Evolutionary conservation across 306 rosid genomes (phyloP), one percentile per base, ranked within the genome.

Genomic region (Quercus variabilis): DNA sequence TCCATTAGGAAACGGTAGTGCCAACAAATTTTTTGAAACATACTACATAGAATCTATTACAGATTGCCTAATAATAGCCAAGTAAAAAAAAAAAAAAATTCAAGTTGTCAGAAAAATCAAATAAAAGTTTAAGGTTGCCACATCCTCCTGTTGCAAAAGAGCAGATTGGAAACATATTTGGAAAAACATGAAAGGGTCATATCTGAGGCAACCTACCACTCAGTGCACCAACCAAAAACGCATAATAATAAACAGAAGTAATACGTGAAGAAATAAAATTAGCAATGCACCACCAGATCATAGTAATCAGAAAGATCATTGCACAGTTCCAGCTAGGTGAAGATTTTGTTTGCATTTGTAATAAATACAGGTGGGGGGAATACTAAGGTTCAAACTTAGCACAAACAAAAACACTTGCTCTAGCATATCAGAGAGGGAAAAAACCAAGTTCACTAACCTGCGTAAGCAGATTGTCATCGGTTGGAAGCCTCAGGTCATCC

Each of bases 401-500:
- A 64, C 19, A 64, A 17, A 64, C 38, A 80, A 81, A 77, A 52
- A 21, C 1, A 21, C 20, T 64, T n/a, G 64, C 35, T 23, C 60
- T 19, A 79, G 18, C 74, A 21, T 74, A 35, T 20, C 54, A 74
- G 10, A 15, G 57, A 49, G 6, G 23, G 11, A 7, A 18, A 19
- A 62, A 12, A 20, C 31, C 54, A 46, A 54, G 46, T 55, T 55
- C 55, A 46, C 88, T 65, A 55, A 94, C 97, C 97, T 94, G 99
- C 43, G 87, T 1, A 68, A 90, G 95, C 91, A 94, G 89, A 91
- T 0, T 76, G 0, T 94, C 98, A 92, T 94, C 97, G 84, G 93
- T 83, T 79, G 98, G 98, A 84, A 94, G 98, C 85, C 82, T 91
- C 63, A 94, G 97, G 85, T 92, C 99, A 90, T 94, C 97, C 89